Conservation (phyloP, 2,329 filamentous ascomycete species). For the Epichloe amarillans region DNA sequence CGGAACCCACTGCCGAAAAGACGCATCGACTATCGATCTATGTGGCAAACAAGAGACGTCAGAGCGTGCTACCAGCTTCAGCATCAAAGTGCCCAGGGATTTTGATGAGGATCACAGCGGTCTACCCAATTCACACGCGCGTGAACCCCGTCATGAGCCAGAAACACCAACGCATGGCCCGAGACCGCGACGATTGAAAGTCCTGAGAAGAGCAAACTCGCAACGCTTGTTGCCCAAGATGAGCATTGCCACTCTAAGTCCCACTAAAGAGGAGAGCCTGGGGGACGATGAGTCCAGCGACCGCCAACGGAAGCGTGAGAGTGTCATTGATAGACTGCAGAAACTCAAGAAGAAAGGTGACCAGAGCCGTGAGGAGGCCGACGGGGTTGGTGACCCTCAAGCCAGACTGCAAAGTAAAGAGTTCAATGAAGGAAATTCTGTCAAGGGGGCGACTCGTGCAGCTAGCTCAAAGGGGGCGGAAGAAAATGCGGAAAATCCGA, state of each 20-base stretch:
- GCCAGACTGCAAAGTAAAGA: neutral
- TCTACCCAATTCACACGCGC: slow-evolving; percentile 5
- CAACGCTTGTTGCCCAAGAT: slow-evolving; percentile 12
- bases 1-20: slow-evolving; percentile 14
- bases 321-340: neutral
- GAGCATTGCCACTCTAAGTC: slow-evolving; percentile 16
- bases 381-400: neutral
- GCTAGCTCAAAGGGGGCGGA: neutral
- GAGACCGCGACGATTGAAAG: slow-evolving; percentile 12
- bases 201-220: slow-evolving; percentile 10
- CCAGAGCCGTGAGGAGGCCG: neutral
- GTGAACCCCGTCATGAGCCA: slow-evolving; percentile 23
- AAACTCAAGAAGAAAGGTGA: slow-evolving; percentile 1
- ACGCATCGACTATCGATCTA: slow-evolving; percentile 8
- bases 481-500: neutral
- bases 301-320: neutral
- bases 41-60: slow-evolving; percentile 1
- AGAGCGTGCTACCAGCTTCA: neutral
- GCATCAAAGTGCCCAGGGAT: neutral
- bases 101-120: neutral
- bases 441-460: neutral
- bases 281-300: slow-evolving; percentile 8
- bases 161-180: slow-evolving; percentile 19
- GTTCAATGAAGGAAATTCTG: neutral
- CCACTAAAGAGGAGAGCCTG: slow-evolving; percentile 19